Percentiles rank a stretch among this genome's conserved stretches.
Evolutionary conservation across 2,329 filamentous ascomycete species (phyloP).

Genomic region (Penicillium sp.): DNA sequence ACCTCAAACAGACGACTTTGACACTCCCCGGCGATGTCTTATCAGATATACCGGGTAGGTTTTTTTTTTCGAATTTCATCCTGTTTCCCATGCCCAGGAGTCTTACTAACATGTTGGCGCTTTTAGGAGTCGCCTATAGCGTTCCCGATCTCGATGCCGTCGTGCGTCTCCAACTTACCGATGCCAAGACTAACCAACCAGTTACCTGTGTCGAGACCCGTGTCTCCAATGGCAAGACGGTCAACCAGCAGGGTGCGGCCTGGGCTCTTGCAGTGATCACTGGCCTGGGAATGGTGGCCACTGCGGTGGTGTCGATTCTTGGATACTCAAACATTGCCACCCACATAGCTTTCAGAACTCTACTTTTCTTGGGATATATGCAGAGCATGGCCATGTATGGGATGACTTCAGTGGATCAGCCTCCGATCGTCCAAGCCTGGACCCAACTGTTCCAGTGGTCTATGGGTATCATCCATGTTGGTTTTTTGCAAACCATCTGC

Average conservation of each 20-base stretch:
- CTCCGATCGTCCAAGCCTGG: conserved; percentile 86
- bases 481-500: conserved; percentile 78
- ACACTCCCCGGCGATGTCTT: conserved; percentile 44
- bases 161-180: conserved; percentile 14
- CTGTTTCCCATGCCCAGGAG: neutral
- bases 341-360: conserved; percentile 85
- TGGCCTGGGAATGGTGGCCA: conserved; percentile 73
- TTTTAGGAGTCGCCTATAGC: conserved; percentile 68
- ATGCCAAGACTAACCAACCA: neutral
- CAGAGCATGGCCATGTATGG: conserved; percentile 89
- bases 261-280: conserved; percentile 86
- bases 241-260: conserved; percentile 79
- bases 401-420: conserved; percentile 71
- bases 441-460: conserved; percentile 98
- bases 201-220: conserved; percentile 32
- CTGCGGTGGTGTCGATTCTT: conserved; percentile 79
- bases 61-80: neutral
- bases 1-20: conserved; percentile 18
- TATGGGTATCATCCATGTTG: conserved; percentile 84
- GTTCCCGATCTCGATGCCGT: conserved; percentile 57
- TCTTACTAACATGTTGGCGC: conserved; percentile 2
- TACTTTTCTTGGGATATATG: conserved; percentile 89
- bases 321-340: conserved; percentile 91
- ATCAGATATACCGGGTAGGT: conserved; percentile 61
- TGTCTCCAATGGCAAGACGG: conserved; percentile 44